Conservation (phyloP, 2,329 filamentous ascomycete species). For the Beauveria australis region DNA sequence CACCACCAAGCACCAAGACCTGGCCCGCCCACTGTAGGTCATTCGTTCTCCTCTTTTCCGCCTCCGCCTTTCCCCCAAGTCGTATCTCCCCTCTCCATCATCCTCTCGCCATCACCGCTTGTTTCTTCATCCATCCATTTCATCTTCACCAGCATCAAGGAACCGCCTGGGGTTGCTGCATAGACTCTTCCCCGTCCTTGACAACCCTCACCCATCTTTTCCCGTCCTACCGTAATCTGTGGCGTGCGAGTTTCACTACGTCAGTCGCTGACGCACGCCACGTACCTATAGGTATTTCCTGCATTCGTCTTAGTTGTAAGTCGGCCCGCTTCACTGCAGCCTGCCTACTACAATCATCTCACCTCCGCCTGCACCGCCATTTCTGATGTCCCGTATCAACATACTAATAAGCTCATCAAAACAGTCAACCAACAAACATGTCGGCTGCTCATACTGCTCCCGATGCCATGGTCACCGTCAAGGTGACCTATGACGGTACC, state of each 20-base stretch:
- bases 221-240: neutral
- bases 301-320: slow-evolving; percentile 6
- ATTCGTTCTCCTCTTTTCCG: slow-evolving; percentile 4
- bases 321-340: slow-evolving; percentile 5
- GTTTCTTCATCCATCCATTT: slow-evolving; percentile 1
- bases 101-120: slow-evolving; percentile 6
- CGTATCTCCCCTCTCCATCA: slow-evolving; percentile 3
- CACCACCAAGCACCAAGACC: neutral
- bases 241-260: neutral
- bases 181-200: neutral
- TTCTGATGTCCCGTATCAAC: neutral
- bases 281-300: neutral
- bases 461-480: slow-evolving; percentile 61
- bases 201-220: neutral
- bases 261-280: slow-evolving; percentile 7
- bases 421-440: neutral
- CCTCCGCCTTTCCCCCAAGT: slow-evolving; percentile 9
- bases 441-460: slow-evolving; percentile 12
- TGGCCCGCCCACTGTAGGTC: neutral
- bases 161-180: neutral
- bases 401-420: neutral
- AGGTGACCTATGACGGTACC: slow-evolving; percentile 68
- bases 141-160: neutral
- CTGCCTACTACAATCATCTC: neutral
- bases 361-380: neutral